Evolutionary conservation across 441 rosid genomes (phyloP).

Genomic region (Mallotus repandus): DNA sequence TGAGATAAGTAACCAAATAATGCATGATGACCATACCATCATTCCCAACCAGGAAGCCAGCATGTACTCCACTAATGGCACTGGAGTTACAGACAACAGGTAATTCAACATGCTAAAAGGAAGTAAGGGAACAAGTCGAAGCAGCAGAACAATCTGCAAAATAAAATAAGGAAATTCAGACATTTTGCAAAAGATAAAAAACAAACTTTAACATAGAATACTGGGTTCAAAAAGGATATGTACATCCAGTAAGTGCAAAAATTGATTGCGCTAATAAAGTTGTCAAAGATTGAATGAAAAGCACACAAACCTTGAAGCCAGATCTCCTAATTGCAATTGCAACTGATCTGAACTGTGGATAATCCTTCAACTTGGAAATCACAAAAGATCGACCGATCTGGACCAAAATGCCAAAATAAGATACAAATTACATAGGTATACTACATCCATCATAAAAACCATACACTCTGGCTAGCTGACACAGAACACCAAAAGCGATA

Average conservation of each 20-base stretch:
- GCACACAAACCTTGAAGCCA: slow-evolving; percentile 76
- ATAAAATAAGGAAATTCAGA: slow-evolving; percentile 16
- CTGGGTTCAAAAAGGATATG: not conserved
- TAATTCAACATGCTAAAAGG: slow-evolving; percentile 94
- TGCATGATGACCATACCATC: slow-evolving; percentile 55
- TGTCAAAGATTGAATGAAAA: slow-evolving; percentile 12
- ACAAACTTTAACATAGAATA: not conserved
- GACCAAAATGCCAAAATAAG: slow-evolving; percentile 13
- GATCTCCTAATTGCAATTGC: slow-evolving; percentile 80
- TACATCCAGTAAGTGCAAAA: not conserved
- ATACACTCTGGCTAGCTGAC: not conserved
- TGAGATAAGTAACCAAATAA: not conserved
- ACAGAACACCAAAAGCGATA: not conserved
- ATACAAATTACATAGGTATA: not conserved
- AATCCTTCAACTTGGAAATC: slow-evolving; percentile 82
- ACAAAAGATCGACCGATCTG: slow-evolving; percentile 89
- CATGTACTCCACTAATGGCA: slow-evolving; percentile 59
- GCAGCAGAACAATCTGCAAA: slow-evolving; percentile 57
- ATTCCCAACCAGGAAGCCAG: slow-evolving; percentile 94
- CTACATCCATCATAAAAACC: not conserved
- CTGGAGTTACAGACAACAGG: slow-evolving; percentile 82
- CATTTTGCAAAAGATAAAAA: not conserved
- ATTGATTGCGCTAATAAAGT: not conserved
- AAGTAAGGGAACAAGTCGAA: slow-evolving; percentile 89
- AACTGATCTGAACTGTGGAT: slow-evolving; percentile 86